Evolutionary conservation across 306 rosid species (phyloP), one percentile per base, ranked within the genome.

Genomic region (Vicia faba): DNA sequence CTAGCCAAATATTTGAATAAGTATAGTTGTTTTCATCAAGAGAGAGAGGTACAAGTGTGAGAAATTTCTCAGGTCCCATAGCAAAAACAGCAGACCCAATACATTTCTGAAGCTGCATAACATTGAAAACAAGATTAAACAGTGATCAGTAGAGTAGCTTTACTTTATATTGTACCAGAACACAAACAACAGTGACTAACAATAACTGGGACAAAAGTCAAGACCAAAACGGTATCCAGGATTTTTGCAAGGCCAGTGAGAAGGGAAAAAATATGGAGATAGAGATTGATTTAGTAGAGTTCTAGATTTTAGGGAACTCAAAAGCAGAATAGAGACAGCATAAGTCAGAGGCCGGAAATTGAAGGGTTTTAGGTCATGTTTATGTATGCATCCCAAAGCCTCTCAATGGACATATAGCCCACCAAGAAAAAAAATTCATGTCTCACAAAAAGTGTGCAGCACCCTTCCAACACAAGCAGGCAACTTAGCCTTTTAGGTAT

Each of bases 11-110:
- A 78, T 89, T 93, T 80, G 76, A 71, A 66, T 78, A 82, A 13
- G 85, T 77, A 57, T 74, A 79, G 26, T 62, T 72, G 15, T 71
- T 44, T 73, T 78, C 86, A 74, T 75, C 74, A 55, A 93, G 75
- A 59, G 95, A 81, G 62, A 93, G 82, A 57, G 96, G 91, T 61
- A 88, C 78, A 75, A 83, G 79, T 26, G 68, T 64, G 36, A 93
- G 91, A 57, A 88, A 79, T 75, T 70, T 86, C 82, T 88, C 97
- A 16, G 92, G 89, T 67, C 98, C 98, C 96, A 93, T 79, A 38
- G 95, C 89, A 79, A 75, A 71, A 62, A 93, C 80, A 40, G 96
- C 98, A 59, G 90, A 80, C 75, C 98, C 98, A 77, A 89, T 66
- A 76, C 96, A 89, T 48, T 78, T 86, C 75, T 76, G 83, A 80